Base-by-base conservation (phyloP, 1,284 basidiomycete genomes). In the Austroboletus rostrupii region DNA sequence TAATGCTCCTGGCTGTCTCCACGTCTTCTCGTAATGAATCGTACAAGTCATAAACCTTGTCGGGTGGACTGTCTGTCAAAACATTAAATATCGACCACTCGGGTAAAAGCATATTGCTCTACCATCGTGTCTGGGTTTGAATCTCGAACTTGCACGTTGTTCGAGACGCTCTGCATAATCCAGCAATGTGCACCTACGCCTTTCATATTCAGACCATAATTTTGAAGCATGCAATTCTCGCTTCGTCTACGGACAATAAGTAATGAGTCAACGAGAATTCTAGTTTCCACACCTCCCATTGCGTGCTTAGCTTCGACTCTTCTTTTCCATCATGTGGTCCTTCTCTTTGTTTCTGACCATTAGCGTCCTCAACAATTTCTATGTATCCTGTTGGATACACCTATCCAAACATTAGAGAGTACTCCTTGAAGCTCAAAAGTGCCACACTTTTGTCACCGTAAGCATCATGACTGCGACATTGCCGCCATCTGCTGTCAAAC, bases 401-500 rank as follows among this genome's bases (percentile, higher is more conserved):
- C 86, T 88, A 43, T 17, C 45, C 26, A 19, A 53, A 52, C 16
- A 19, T 66, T 26, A 61, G 42, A 17, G 52, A 6, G n/a, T 12
- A 13, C 20, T 6, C 41, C 9, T 5, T 33, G 20, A 13, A 36
- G 42, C 2, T 3, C 23, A 20, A 67, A 61, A 49, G 61, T 72
- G n/a, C 32, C 58, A 36, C 45, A 85, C 82, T 70, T 88, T 90
- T 4, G 79, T 72, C 12, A 98, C 71, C 8, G 84, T 73, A 3
- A 97, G 57, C 60, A 95, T 90, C 77, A 96, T 77, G 10, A 85
- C 73, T 3, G 87, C 74, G 0, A 97, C 79, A 4, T 75, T 52
- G 0, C 96, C 97, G 0, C 96, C 96, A 57, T 96, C 91, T 0
- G 83, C 67, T 0, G 85, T 85, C 43, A 99, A 70, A 57, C 88